phyloP scores from a whole-genome alignment of 139 green algal genomes.

The Penium margaritaceum region DNA sequence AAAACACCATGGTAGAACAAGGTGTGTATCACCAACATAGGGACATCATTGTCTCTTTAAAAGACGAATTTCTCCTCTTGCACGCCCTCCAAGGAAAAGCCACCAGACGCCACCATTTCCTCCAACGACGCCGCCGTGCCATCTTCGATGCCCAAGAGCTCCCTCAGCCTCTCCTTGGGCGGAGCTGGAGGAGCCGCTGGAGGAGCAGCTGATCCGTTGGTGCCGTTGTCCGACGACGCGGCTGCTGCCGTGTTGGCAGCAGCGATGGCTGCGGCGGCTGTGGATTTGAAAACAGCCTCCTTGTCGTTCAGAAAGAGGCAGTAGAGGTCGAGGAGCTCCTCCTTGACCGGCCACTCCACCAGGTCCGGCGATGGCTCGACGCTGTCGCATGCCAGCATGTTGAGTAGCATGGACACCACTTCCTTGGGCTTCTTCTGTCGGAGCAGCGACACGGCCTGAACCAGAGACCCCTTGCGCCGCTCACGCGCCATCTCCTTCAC shows the following conservation, averaged over 20 bases:
- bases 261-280: too few species aligned
- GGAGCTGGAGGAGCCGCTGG: too few species aligned
- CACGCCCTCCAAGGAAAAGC: conserved; percentile 16
- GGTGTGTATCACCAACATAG: too few species aligned
- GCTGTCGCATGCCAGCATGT: conserved; percentile 40
- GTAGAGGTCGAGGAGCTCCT: conserved; percentile 79
- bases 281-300: background rate
- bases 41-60: too few species aligned
- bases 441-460: conserved; percentile 56
- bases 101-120: conserved; percentile 30
- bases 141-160: conserved; percentile 38
- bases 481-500: conserved; percentile 52
- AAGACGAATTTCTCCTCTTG: conserved; percentile 43
- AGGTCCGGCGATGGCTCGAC: conserved; percentile 54
- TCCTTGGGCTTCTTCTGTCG: conserved; percentile 66
- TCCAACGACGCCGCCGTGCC: background rate
- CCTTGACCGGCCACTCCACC: conserved; percentile 34
- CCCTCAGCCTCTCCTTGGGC: conserved; percentile 9
- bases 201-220: too few species aligned
- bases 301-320: conserved; percentile 55
- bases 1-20: too few species aligned
- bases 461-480: conserved; percentile 69
- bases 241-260: too few species aligned
- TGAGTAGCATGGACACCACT: conserved; percentile 31
- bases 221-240: too few species aligned